phyloP scores from a whole-genome alignment of 1,284 basidiomycete genomes.

The Puccinia hordei region DNA sequence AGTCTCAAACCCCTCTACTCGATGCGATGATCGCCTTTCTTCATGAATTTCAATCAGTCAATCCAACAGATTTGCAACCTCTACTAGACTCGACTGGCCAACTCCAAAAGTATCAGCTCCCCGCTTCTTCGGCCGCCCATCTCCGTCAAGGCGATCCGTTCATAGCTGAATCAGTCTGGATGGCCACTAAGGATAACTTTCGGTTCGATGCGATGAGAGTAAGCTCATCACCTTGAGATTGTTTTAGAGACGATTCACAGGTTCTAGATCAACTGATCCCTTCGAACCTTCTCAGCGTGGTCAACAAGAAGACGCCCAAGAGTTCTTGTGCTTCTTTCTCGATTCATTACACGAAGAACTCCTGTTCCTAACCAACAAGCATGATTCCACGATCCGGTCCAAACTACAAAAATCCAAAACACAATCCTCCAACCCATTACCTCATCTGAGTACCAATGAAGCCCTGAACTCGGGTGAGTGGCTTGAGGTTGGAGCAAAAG shows the following conservation, averaged over 20 bases:
- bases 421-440: conserved; percentile 58
- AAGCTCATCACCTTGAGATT: conserved; percentile 57
- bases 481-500: conserved; percentile 34
- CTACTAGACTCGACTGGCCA: not conserved
- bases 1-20: conserved; percentile 71
- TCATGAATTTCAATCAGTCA: conserved; percentile 51
- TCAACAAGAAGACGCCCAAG: conserved; percentile 96
- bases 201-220: conserved; percentile 90
- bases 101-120: not conserved
- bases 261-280: conserved; percentile 21
- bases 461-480: conserved; percentile 3
- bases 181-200: conserved; percentile 92
- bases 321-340: conserved; percentile 96
- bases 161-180: conserved; percentile 85
- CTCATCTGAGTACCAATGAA: conserved; percentile 49
- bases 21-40: conserved; percentile 66
- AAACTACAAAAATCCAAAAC: conserved; percentile 44
- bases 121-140: conserved; percentile 34
- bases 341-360: conserved; percentile 95
- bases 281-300: conserved; percentile 66
- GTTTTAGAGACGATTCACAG: conserved; percentile 5
- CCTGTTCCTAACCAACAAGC: conserved; percentile 66
- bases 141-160: conserved; percentile 66
- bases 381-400: conserved; percentile 55
- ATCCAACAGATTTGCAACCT: not conserved